Evolutionary conservation across 1,284 basidiomycete species (phyloP), one percentile per base, ranked within the genome.

Genomic region (Heterobasidion occidentale): DNA sequence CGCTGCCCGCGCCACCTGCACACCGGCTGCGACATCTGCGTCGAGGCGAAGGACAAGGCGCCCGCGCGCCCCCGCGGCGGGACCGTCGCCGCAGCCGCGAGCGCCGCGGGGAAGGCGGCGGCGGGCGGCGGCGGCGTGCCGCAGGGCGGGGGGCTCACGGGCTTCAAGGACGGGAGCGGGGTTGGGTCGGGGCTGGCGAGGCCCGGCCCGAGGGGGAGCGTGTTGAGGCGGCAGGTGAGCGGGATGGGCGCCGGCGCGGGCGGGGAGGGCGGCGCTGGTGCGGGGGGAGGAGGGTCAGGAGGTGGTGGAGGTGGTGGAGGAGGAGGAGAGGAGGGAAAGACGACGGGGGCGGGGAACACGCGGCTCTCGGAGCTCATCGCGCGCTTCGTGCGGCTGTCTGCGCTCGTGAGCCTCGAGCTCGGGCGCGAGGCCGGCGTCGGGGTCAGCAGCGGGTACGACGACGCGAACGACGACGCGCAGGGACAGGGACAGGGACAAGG

Each of bases 1-100:
- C 80, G 84, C 42, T 90, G 88, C 64, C 83, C 86, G 0, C 77
- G 87, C 11, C 87, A 90, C 65, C 73, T 90, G 2, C 80, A 85
- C 62, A 82, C 80, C 17, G 79, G 77, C 36, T 90, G 88, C 62
- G 79, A 85, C 61, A 88, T 89, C 56, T 90, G 87, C 62, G 81
- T 86, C 34, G 80, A 82, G 59, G 80, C 81, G 0, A 83, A 75
- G 53, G 52, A 60, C 2, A 61, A 61, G 45, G 56, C 59, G 34
- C 47, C 58, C 6, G 50, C 56, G 12, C 64, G 62, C 36, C 9
- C 66, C 62, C 49, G 61, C 61, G 27, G 64, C 55, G 3, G 64
- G 64, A 15, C 62, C 63, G 27, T 27, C 27, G 27, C 27, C 27
- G 12, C 54, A 60, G 1, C 67, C 61, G 8, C 19, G 5, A 35